Percentiles rank a stretch among this genome's conserved stretches.
These are phyloP conservation scores for Kodamaea hsintzibuensis DNA, from an alignment of 805 yeast genomes.

Conservation along the genomic window DNA sequence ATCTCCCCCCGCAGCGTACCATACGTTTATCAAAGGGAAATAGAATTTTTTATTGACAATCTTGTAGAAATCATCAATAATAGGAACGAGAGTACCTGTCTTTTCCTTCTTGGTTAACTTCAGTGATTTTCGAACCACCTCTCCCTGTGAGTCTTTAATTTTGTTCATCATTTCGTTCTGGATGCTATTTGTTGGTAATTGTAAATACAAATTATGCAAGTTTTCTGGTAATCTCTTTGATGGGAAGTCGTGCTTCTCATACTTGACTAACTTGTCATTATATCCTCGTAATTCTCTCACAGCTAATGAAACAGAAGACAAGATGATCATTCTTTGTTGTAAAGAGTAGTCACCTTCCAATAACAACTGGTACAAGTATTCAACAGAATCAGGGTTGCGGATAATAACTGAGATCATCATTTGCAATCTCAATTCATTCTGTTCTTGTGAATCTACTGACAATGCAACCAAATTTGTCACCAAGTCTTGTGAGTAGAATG, in stretches of 20 bases:
- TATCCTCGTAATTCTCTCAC: conserved; percentile 72
- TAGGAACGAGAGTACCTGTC: conserved; percentile 14
- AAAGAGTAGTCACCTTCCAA: conserved; percentile 76
- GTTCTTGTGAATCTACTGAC: conserved; percentile 57
- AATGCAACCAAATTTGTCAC: conserved; percentile 52
- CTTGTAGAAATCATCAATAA: conserved; percentile 30
- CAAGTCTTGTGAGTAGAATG: conserved; percentile 56
- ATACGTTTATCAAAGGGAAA: conserved; percentile 54
- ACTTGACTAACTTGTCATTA: conserved; percentile 48
- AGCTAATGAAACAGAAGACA: conserved; percentile 68
- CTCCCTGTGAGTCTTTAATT: conserved; percentile 35
- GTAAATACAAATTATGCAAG: conserved; percentile 37
- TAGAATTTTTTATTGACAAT: conserved; percentile 48
- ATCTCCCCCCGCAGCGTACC: conserved; percentile 48
- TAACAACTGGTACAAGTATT: conserved; percentile 48
- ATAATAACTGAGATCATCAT: conserved; percentile 65
- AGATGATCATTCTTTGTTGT: conserved; percentile 69
- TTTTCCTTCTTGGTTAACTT: conserved; percentile 19
- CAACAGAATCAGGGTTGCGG: conserved; percentile 45
- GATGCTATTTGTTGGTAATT: conserved; percentile 18
- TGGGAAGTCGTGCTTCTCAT: conserved; percentile 29
- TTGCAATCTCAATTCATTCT: conserved; percentile 66
- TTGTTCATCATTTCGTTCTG: conserved; percentile 36
- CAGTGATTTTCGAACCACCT: conserved; percentile 44
- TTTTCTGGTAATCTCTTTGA: conserved; percentile 46